phyloP scores from a whole-genome alignment of 495 filamentous ascomycete species.

The Hyaloscypha hepaticicola region DNA sequence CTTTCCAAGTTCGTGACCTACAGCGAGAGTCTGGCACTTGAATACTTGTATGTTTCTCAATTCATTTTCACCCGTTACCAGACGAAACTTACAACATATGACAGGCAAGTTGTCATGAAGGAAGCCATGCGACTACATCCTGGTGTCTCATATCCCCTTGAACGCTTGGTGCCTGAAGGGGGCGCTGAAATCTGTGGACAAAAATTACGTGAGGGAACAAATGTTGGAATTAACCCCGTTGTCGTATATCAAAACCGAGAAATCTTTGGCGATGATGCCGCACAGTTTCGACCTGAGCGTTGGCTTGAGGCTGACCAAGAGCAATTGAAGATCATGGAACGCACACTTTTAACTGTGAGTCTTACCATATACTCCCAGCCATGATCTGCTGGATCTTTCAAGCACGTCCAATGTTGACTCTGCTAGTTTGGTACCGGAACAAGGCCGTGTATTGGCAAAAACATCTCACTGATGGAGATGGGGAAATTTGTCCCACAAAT shows the following conservation, averaged over 20 bases:
- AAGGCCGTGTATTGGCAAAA: neutral
- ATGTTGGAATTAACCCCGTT: constrained; percentile 52
- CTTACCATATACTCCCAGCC: neutral
- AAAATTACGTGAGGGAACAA: constrained; percentile 51
- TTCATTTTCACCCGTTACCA: neutral
- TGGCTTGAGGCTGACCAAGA: neutral
- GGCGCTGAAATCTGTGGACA: constrained; percentile 51
- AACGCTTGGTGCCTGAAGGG: constrained; percentile 58
- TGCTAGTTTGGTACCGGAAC: constrained; percentile 2
- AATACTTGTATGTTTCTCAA: constrained; percentile 53
- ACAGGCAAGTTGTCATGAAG: constrained; percentile 58
- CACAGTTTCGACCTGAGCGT: neutral
- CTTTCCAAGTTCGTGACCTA: constrained; percentile 58
- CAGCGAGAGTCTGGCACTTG: constrained; percentile 54
- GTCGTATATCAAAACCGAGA: constrained; percentile 46
- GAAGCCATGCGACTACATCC: constrained; percentile 68
- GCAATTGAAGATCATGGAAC: constrained; percentile 1
- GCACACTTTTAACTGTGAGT: neutral
- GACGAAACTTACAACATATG: neutral
- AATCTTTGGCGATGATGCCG: constrained; percentile 40
- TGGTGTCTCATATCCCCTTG: constrained; percentile 57
- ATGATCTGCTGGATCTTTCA: neutral
- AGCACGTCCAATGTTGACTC: neutral
- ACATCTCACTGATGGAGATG: constrained; percentile 7
- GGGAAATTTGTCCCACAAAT: neutral